Evolutionary conservation across 352 stramenopile genomes (phyloP), one percentile per base, ranked within the genome.

Genomic region (Plasmopara viticola): DNA sequence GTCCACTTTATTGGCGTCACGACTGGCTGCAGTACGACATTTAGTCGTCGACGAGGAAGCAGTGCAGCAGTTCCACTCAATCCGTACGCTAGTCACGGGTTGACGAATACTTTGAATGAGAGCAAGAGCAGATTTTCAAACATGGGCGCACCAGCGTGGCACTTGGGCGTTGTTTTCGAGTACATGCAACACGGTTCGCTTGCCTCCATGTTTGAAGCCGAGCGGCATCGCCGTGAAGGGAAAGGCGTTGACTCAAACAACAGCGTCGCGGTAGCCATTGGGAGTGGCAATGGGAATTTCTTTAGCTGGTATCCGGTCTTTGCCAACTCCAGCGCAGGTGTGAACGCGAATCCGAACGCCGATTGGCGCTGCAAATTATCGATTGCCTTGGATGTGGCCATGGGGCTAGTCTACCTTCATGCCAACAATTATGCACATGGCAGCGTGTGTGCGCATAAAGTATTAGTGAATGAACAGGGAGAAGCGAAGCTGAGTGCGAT

Each of bases 1-100:
- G 78, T 90, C 17, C 78, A 90, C 57, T 90, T 90, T 51, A 86
- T 90, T 51, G 78, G 78, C 1, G 48, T 90, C n/a, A 86, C 74
- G 5, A 81, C 81, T 18, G 78, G 76, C 10, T 70, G 62, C 43
- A 73, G 62, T 17, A 77, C 61, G 35, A 66, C 58, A 0, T 48
- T 60, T 13, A 70, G 58, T 53, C 63, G 63, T 47, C 59, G 51
- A 12, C 63, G 54, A 30, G 59, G 66, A 13, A 66, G 59, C 40
- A 70, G 52, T 18, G 59, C 56, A 5, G 49, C 53, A 8, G 34
- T 43, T 9, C 51, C 15, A 15, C 17, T 18, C 2, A 48, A 14
- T 7, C 38, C 48, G 46, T 62, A 64, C 29, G 40, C 40, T 17
- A 59, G 53, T 40, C 55, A 56, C 30, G 59, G 51, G 25, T 48